Conservation (phyloP, 2,329 filamentous ascomycete species). For the Fusarium protoensiforme region DNA sequence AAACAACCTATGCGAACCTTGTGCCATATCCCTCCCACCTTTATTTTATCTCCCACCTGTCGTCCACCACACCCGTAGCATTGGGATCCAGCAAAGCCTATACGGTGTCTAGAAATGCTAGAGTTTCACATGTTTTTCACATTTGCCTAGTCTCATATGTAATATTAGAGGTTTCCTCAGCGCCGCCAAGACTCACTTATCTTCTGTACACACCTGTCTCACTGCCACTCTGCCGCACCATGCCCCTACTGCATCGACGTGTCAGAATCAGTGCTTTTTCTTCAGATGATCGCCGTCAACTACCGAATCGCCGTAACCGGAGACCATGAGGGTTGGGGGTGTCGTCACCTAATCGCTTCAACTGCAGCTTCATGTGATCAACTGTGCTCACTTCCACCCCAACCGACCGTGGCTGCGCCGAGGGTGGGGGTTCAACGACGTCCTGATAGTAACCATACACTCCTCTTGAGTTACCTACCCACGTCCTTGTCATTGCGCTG, state of each 20-base stretch:
- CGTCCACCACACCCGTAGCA: neutral
- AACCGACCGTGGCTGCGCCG: slow-evolving; percentile 28
- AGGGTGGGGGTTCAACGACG: slow-evolving; percentile 29
- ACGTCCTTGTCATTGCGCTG: neutral
- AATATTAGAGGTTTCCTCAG: neutral
- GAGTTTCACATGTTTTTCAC: neutral
- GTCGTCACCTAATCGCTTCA: neutral
- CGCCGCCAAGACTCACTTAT: neutral
- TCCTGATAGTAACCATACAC: slow-evolving; percentile 1
- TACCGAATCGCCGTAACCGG: neutral
- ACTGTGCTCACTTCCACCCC: slow-evolving; percentile 23
- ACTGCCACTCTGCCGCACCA: neutral
- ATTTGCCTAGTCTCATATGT: neutral
- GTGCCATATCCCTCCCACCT: neutral
- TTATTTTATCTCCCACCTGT: neutral
- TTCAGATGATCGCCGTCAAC: neutral
- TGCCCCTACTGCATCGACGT: neutral
- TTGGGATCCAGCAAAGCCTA: neutral
- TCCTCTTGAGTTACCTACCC: neutral
- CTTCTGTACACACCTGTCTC: neutral
- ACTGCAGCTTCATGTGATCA: slow-evolving; percentile 20
- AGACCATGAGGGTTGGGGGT: neutral
- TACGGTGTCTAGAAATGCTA: neutral
- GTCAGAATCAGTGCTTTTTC: neutral
- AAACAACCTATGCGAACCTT: neutral